Percentiles rank a stretch among this genome's conserved stretches.
phyloP scores from a whole-genome alignment of 1,139 yeast genomes.

The Magnusiomyces ingens region DNA sequence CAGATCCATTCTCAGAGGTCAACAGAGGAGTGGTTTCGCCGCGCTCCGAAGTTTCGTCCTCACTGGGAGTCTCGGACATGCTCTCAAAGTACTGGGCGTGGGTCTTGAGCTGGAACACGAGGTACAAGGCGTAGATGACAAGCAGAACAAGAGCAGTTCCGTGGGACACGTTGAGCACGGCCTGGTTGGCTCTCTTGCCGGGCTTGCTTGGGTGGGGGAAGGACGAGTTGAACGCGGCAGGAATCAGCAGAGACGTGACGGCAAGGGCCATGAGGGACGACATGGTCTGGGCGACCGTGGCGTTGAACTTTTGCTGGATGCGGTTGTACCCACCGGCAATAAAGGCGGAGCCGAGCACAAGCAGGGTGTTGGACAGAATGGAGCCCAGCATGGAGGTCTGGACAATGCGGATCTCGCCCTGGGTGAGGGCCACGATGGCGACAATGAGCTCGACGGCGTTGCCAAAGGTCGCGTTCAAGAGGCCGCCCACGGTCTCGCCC shows the following conservation, averaged over 20 bases:
- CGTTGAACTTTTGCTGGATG: constrained; percentile 82
- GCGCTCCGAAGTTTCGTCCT: constrained; percentile 23
- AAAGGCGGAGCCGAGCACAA: constrained; percentile 94
- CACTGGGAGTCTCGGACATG: constrained; percentile 31
- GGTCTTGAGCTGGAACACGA: constrained; percentile 81
- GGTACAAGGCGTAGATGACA: constrained; percentile 67
- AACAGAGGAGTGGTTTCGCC: constrained; percentile 17
- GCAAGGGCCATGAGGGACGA: constrained; percentile 87
- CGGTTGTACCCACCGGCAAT: constrained; percentile 86
- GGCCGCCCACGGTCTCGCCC: constrained; percentile 72
- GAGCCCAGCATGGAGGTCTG: constrained; percentile 96
- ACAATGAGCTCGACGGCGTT: constrained; percentile 92
- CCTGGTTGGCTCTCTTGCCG: constrained; percentile 28
- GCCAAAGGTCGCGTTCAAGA: constrained; percentile 92
- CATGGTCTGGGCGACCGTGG: constrained; percentile 97
- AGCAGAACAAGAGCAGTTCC: constrained; percentile 82
- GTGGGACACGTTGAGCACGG: constrained; percentile 71
- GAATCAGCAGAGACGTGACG: constrained; percentile 78
- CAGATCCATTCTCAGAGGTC: background rate
- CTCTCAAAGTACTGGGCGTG: constrained; percentile 60
- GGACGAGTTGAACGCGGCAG: constrained; percentile 93
- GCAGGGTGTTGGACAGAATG: constrained; percentile 73
- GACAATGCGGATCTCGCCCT: constrained; percentile 86
- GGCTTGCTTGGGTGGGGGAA: constrained; percentile 38
- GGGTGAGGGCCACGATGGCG: constrained; percentile 76